A percentile compares a stretch with the other conserved stretches of the same genome.
phyloP scores from a whole-genome alignment of 2,329 filamentous ascomycete genomes.

The Trichothecium sympodiale region DNA sequence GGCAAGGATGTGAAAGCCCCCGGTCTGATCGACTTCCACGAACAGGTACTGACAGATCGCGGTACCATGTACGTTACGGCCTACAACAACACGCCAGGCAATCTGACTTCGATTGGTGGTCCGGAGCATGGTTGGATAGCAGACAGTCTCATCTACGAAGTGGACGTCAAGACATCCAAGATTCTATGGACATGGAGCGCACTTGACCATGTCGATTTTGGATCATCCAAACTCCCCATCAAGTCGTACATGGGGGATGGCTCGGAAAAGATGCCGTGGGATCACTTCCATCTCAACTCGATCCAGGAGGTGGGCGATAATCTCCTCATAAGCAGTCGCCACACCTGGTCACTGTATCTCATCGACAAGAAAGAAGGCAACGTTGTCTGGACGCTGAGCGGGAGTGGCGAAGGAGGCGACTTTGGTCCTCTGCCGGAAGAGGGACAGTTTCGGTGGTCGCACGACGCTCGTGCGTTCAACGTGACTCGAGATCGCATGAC shows the following conservation, averaged over 20 bases:
- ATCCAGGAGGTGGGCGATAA: slow-evolving; percentile 11
- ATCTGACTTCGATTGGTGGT: slow-evolving; percentile 11
- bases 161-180: slow-evolving; percentile 26
- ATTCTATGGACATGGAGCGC: slow-evolving; percentile 29
- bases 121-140: slow-evolving; percentile 7
- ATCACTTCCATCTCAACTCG: slow-evolving; percentile 16
- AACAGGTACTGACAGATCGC: slow-evolving; percentile 1
- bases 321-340: slow-evolving; percentile 11
- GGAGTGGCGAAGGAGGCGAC: slow-evolving; percentile 11
- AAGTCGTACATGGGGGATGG: slow-evolving; percentile 8
- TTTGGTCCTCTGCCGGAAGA: slow-evolving; percentile 12
- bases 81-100: slow-evolving; percentile 11
- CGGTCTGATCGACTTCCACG: slow-evolving; percentile 7
- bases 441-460: slow-evolving; percentile 23
- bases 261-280: slow-evolving; percentile 6
- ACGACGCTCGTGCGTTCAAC: slow-evolving; percentile 18
- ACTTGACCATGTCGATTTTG: slow-evolving; percentile 15
- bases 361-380: slow-evolving; percentile 8
- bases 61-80: slow-evolving; percentile 12
- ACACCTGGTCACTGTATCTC: slow-evolving; percentile 12
- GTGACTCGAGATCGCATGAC: slow-evolving; percentile 10
- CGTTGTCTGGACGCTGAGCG: slow-evolving; percentile 14
- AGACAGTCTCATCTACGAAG: slow-evolving; percentile 27
- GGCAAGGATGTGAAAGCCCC: not conserved
- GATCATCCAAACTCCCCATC: slow-evolving; percentile 3